Percentiles rank a stretch among this genome's conserved stretches.
These are phyloP conservation scores for Calonectria naviculata DNA, from an alignment of 2,329 filamentous ascomycete genomes.

Conservation along the genomic window DNA sequence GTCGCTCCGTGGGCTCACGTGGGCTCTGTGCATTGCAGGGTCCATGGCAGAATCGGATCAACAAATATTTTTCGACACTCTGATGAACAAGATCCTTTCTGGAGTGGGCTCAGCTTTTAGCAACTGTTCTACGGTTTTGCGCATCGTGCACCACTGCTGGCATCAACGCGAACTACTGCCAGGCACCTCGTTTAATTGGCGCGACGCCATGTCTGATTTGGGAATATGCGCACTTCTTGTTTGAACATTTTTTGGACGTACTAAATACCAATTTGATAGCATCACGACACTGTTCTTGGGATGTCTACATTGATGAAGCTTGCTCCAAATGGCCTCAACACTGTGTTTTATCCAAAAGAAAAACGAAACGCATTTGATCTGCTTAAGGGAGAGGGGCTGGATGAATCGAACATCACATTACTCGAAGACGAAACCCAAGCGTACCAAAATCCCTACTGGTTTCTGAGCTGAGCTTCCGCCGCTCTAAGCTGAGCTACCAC, in stretches of 20 bases:
- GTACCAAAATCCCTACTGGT: no score
- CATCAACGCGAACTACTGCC: background rate
- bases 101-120: slow-evolving; percentile 19
- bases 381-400: no score
- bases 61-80: slow-evolving; percentile 24
- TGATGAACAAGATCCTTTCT: slow-evolving; percentile 4
- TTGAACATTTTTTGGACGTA: background rate
- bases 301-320: no score
- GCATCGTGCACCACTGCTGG: slow-evolving; percentile 29
- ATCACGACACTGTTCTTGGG: no score
- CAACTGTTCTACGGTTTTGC: slow-evolving; percentile 25
- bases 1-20: slow-evolving; percentile 24
- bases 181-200: background rate
- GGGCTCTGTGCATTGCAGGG: slow-evolving; percentile 29
- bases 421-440: no score
- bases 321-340: no score
- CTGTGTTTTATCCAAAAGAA: no score
- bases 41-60: slow-evolving; percentile 16
- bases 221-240: slow-evolving; percentile 10
- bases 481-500: no score
- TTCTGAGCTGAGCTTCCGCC: no score
- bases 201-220: background rate
- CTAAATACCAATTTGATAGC: background rate
- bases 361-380: no score
- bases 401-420: no score